A percentile compares a stretch with the other conserved stretches of the same genome.
Conservation (phyloP, 176 grass and related monocot species). For the Phragmites australis region DNA sequence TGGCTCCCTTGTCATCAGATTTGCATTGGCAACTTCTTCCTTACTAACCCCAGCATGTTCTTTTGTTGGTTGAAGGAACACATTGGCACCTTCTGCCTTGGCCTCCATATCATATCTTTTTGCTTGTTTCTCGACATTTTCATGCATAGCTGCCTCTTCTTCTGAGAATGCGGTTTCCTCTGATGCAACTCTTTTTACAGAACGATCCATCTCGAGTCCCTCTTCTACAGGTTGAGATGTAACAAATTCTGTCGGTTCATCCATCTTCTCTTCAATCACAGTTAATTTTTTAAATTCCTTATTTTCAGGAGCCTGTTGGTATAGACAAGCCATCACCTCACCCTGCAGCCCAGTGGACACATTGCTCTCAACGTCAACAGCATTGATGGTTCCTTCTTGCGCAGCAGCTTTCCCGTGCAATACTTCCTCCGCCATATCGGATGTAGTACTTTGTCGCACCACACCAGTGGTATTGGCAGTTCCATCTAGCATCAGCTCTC, state of each 20-base stretch:
- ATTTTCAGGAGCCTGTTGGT: conserved; percentile 25
- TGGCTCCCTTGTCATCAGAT: conserved; percentile 45
- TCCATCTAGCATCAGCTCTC: conserved; percentile 20
- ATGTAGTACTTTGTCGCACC: not conserved
- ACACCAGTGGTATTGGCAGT: conserved; percentile 7
- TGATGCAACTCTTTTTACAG: conserved; percentile 19
- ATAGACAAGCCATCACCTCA: conserved; percentile 32
- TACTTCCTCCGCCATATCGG: not conserved
- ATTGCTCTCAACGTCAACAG: conserved; percentile 37
- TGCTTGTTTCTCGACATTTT: conserved; percentile 29
- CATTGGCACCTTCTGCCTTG: conserved; percentile 17
- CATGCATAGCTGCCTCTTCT: conserved; percentile 36
- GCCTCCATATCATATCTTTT: conserved; percentile 38
- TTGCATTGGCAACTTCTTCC: conserved; percentile 31
- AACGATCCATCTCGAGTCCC: not conserved
- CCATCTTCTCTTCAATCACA: conserved; percentile 29
- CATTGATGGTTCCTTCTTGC: conserved; percentile 1
- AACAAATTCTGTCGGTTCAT: conserved; percentile 10
- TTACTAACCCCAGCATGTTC: conserved; percentile 46
- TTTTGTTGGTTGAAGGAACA: conserved; percentile 31
- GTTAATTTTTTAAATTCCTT: conserved; percentile 25
- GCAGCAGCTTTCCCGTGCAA: conserved; percentile 17
- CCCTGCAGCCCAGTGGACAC: conserved; percentile 31
- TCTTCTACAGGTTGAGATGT: conserved; percentile 28
- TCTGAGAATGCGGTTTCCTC: conserved; percentile 26